These are phyloP conservation scores for Phaeoacremonium minimum DNA, from an alignment of 2,329 filamentous ascomycete genomes.

Conservation along the genomic window DNA sequence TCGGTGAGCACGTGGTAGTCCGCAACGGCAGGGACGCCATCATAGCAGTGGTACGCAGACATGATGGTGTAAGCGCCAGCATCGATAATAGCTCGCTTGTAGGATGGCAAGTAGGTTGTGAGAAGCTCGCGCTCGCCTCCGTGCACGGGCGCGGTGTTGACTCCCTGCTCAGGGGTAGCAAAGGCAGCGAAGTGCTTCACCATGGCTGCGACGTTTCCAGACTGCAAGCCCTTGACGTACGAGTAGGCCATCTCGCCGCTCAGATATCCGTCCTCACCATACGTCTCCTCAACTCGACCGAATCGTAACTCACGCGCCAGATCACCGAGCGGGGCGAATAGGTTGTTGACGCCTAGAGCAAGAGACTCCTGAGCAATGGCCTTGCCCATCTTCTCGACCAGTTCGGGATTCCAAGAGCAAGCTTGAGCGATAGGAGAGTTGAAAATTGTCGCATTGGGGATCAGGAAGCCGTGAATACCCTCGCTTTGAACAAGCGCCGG, in stretches of 20 bases:
- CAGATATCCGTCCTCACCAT: constrained; percentile 64
- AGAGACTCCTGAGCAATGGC: constrained; percentile 62
- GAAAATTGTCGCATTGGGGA: constrained; percentile 72
- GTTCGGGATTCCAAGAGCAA: constrained; percentile 63
- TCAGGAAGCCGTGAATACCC: constrained; percentile 68
- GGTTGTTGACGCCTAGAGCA: constrained; percentile 66
- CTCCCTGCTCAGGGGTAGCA: constrained; percentile 64
- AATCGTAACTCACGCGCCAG: constrained; percentile 67
- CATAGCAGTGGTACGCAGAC: constrained; percentile 72
- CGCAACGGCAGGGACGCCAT: constrained; percentile 64
- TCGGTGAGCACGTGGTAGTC: constrained; percentile 63
- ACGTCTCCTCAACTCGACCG: constrained; percentile 71
- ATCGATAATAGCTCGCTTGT: constrained; percentile 68
- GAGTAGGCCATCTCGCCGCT: constrained; percentile 63
- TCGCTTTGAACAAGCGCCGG: constrained; percentile 71
- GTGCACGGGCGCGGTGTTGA: constrained; percentile 61
- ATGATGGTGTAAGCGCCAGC: constrained; percentile 65
- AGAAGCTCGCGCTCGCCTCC: constrained; percentile 49
- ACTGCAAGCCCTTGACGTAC: constrained; percentile 55
- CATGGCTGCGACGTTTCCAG: constrained; percentile 61
- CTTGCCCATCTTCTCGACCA: constrained; percentile 62
- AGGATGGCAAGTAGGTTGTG: constrained; percentile 53
- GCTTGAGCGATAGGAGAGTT: constrained; percentile 72
- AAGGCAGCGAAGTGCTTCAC: constrained; percentile 75
- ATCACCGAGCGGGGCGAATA: constrained; percentile 69